Conservation (phyloP, 2,329 filamentous ascomycete genomes). For the Cadophora sp. region DNA sequence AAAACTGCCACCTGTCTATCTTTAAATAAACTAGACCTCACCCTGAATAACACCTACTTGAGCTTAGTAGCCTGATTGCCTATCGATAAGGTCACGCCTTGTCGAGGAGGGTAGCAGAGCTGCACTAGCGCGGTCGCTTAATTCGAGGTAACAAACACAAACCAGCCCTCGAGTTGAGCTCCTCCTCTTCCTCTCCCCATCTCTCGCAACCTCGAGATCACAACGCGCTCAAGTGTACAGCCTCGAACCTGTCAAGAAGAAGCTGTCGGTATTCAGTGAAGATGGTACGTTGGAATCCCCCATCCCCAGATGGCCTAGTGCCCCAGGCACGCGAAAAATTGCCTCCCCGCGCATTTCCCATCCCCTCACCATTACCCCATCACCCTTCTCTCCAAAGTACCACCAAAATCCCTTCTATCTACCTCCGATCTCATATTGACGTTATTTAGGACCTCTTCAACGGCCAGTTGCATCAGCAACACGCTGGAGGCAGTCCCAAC, state of each 20-base stretch:
- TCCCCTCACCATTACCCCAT: neutral
- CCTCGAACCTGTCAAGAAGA: neutral
- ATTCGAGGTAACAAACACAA: neutral
- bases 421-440: neutral
- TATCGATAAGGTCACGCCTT: conserved; percentile 12
- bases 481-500: neutral
- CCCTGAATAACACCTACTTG: too few relatives aligned
- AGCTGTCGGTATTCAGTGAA: neutral
- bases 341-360: neutral
- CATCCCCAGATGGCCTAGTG: neutral
- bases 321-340: neutral
- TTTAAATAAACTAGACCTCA: too few relatives aligned
- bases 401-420: neutral
- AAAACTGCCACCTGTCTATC: too few relatives aligned
- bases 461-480: conserved; percentile 10
- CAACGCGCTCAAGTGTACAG: neutral
- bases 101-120: neutral
- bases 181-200: neutral
- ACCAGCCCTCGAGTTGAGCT: neutral
- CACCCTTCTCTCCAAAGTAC: neutral
- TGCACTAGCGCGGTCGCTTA: neutral
- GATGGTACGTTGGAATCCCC: conserved; percentile 5
- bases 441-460: neutral
- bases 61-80: neutral
- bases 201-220: neutral